phyloP scores from a whole-genome alignment of 2,329 filamentous ascomycete genomes.

The Colletotrichum scovillei region DNA sequence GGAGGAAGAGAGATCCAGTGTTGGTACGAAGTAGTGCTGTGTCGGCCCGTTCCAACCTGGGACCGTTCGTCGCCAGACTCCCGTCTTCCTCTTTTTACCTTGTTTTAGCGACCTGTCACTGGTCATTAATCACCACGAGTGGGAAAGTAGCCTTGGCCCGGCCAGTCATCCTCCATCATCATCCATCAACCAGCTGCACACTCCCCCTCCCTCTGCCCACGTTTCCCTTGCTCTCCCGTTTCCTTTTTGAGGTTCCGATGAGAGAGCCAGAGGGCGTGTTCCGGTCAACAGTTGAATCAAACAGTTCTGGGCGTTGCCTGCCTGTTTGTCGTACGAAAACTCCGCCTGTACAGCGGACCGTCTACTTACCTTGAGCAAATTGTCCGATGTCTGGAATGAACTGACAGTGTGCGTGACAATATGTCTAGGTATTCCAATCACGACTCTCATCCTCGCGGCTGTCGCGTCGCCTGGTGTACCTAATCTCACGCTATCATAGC shows the following conservation, averaged over 20 bases:
- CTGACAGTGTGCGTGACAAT: constrained; percentile 3
- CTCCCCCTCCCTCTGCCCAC: constrained; percentile 8
- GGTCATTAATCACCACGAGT: not conserved
- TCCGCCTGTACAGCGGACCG: not conserved
- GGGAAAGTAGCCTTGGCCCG: not conserved
- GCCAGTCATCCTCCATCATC: not conserved
- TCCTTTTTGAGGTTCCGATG: not conserved
- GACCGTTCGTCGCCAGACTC: not conserved
- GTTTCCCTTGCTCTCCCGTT: not conserved
- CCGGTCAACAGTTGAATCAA: not conserved
- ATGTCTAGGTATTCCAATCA: not conserved
- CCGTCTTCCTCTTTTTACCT: not conserved
- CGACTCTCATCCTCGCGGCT: not conserved
- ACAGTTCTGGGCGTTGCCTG: not conserved
- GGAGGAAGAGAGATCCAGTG: not conserved
- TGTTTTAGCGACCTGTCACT: not conserved
- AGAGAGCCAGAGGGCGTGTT: not conserved
- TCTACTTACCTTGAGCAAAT: not conserved
- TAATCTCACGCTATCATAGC: not conserved
- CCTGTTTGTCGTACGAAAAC: constrained; percentile 1
- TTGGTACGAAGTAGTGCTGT: not conserved
- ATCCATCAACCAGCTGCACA: constrained; percentile 12
- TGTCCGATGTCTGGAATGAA: constrained; percentile 2
- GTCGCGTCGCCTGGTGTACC: constrained; percentile 4
- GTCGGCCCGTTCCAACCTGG: constrained; percentile 18